Base-by-base conservation (phyloP, 352 stramenopile genomes). In the Pythium grandisporangium region DNA sequence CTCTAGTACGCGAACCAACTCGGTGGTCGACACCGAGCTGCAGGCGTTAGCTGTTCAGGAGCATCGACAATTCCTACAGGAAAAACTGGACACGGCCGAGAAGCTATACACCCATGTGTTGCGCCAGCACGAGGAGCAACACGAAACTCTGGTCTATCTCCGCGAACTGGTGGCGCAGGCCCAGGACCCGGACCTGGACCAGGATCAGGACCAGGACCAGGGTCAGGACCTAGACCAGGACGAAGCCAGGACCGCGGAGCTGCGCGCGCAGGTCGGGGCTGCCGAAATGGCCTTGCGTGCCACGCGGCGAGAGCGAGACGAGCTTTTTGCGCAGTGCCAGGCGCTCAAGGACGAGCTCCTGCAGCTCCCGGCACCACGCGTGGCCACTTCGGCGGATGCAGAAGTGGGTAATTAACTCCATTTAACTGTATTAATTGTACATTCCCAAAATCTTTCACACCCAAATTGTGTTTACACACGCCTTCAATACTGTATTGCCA, bases 71-170 rank as follows among this genome's bases (percentile, higher is more conserved):
- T 47, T 67, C 8, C 16, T 83, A 23, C 56, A 71, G 23, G 72
- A 86, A 25, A 77, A 81, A 29, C 64, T 85, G 19, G 70, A 88
- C 51, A 65, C 67, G 1, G 58, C 72, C 12, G 75, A 89, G 54
- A 84, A 86, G 47, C 45, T 82, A 17, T 83, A 89, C 52, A 47
- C 75, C 33, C 66, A 85, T 37, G 74, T 82, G 36, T 41, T 89
- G 35, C 62, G 67, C n/a, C 70, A 84, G 43, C 57, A 78, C 44
- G 57, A 84, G 43, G 66, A 82, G 44, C 70, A 83, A 38, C 66
- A 63, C 12, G 65, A 84, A 37, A 71, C 61, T 13, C 68, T 73
- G 37, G 70, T 80, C 35, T 83, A 81, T 36, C 60, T 69, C 40
- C 65, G 63, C 32, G 70, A 84, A 45, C 53, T 79, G 43, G 47